These are phyloP conservation scores for Tetrapisispora namnaoensis DNA, from an alignment of 805 yeast genomes.

Conservation along the genomic window DNA sequence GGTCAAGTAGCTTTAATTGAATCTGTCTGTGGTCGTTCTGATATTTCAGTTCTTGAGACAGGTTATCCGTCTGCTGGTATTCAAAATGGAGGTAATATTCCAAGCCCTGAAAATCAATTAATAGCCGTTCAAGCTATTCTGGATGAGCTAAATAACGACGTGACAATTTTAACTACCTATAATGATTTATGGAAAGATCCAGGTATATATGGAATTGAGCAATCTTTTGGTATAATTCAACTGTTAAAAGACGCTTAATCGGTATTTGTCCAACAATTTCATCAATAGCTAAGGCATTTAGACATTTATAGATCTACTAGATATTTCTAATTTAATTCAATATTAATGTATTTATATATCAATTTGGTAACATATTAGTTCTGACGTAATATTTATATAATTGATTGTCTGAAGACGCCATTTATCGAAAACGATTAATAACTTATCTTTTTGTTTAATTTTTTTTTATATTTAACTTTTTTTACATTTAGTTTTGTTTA, in stretches of 20 bases:
- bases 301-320: not conserved
- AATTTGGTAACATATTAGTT: no score
- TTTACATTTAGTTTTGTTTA: no score
- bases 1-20: slow-evolving; percentile 51
- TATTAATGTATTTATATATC: no score
- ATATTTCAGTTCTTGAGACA: slow-evolving; percentile 41
- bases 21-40: slow-evolving; percentile 37
- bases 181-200: slow-evolving; percentile 83
- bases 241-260: slow-evolving; percentile 6
- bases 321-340: no score
- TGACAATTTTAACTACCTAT: slow-evolving; percentile 65
- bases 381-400: no score
- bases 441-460: no score
- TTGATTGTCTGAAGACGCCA: no score
- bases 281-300: not conserved
- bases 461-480: no score
- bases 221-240: slow-evolving; percentile 63
- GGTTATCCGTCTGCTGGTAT: slow-evolving; percentile 79
- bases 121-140: slow-evolving; percentile 59
- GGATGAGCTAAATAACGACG: slow-evolving; percentile 45
- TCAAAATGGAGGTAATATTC: slow-evolving; percentile 64
- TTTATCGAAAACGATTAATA: no score
- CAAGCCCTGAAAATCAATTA: slow-evolving; percentile 58
- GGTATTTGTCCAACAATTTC: not conserved
- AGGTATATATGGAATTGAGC: slow-evolving; percentile 79